Evolutionary conservation across 169 alveolate genomes (phyloP).

Genomic region (Babesia bovis): DNA sequence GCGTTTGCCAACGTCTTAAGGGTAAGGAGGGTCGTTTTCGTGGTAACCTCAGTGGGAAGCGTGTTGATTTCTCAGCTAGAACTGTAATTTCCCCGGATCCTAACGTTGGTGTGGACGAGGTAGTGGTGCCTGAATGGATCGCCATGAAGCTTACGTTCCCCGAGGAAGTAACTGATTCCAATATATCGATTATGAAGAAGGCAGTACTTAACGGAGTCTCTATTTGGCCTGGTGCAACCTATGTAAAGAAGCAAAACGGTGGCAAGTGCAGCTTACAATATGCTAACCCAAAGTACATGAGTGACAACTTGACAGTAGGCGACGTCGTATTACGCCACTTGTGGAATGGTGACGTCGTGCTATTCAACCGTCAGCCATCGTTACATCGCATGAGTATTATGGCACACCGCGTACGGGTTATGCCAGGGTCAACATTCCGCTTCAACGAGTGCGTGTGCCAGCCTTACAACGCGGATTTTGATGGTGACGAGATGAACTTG

Average conservation of each 20-base stretch:
- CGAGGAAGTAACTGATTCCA: constrained; percentile 89
- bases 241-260: constrained; percentile 80
- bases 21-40: constrained; percentile 97
- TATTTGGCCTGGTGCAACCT: constrained; percentile 96
- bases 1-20: constrained; percentile 80
- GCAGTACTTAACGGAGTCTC: constrained; percentile 91
- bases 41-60: constrained; percentile 97
- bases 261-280: constrained; percentile 79
- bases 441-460: constrained; percentile 97
- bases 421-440: constrained; percentile 95
- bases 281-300: constrained; percentile 84
- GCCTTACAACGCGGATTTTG: constrained; percentile 99
- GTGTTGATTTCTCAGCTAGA: constrained; percentile 99
- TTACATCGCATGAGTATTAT: constrained; percentile 96
- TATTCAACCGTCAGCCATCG: constrained; percentile 98
- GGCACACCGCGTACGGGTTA: constrained; percentile 94
- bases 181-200: constrained; percentile 85
- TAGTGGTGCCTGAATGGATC: constrained; percentile 95
- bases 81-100: constrained; percentile 99
- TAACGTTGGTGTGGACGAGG: constrained; percentile 94
- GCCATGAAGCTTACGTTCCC: constrained; percentile 97
- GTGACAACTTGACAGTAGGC: constrained; percentile 85
- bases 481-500: constrained; percentile 99
- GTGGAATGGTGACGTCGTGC: constrained; percentile 94
- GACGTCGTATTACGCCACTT: constrained; percentile 98